Evolutionary conservation across 768 basidiomycete genomes (phyloP).

Genomic region (Lactarius quietus): DNA sequence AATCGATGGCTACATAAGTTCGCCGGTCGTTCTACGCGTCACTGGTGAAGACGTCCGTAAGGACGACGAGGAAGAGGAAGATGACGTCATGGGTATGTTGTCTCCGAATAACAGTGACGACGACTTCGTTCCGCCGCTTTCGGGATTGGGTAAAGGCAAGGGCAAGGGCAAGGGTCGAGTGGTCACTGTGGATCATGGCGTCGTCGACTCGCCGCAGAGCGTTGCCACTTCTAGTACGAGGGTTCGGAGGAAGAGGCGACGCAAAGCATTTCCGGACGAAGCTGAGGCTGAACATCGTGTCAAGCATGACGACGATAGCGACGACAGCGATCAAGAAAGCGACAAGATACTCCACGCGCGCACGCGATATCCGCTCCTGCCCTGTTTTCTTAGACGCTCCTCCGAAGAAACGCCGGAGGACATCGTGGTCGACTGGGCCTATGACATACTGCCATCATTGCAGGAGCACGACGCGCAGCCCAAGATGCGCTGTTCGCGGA

Average conservation of each 20-base stretch:
- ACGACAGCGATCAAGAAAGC: neutral
- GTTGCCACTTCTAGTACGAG: neutral
- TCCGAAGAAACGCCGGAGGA: neutral
- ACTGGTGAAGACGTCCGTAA: neutral
- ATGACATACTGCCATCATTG: conserved; percentile 22
- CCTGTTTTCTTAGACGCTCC: neutral
- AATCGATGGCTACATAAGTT: neutral
- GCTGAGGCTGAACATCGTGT: neutral
- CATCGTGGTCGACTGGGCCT: neutral
- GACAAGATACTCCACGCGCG: neutral
- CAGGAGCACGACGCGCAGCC: conserved; percentile 5
- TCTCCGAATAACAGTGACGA: neutral
- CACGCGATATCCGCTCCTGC: neutral
- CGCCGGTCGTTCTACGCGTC: neutral
- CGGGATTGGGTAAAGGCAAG: neutral
- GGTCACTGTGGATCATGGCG: neutral
- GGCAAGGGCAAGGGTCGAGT: conserved; percentile 1
- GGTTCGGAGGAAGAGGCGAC: conserved; percentile 15
- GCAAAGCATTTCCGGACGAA: conserved; percentile 8
- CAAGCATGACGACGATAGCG: neutral
- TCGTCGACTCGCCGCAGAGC: neutral
- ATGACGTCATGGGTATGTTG: conserved; percentile 1
- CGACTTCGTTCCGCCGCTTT: neutral
- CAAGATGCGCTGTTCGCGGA: conserved; percentile 14
- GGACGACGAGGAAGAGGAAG: neutral